Percentiles rank a stretch among this genome's conserved stretches.
Evolutionary conservation across 140 eudicot species (phyloP).

Genomic region (Senecio squalidus): DNA sequence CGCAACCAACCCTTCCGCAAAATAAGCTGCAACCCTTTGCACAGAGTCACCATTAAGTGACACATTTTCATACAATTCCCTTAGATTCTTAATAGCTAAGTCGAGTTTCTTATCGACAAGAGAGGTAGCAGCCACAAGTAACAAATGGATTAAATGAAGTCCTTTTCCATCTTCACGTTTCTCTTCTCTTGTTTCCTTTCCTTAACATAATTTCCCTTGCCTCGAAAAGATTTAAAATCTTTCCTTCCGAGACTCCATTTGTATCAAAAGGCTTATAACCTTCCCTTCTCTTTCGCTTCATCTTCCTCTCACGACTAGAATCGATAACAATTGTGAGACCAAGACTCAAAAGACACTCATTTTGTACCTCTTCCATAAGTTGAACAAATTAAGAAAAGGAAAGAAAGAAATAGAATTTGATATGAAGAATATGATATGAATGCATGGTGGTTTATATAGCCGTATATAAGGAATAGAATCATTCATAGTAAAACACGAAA

Average conservation of each 20-base stretch:
- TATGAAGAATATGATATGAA: background rate
- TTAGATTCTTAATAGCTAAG: slow-evolving; percentile 40
- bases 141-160: slow-evolving; percentile 56
- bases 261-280: slow-evolving; percentile 8
- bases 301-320: slow-evolving; percentile 31
- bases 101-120: slow-evolving; percentile 38
- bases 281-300: slow-evolving; percentile 38
- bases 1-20: slow-evolving; percentile 72
- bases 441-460: slow-evolving; percentile 23
- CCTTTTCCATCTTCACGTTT: slow-evolving; percentile 47
- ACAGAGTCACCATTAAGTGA: slow-evolving; percentile 60
- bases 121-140: slow-evolving; percentile 65
- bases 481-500: slow-evolving; percentile 21
- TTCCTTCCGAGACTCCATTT: slow-evolving; percentile 44
- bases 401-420: background rate
- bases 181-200: slow-evolving; percentile 23
- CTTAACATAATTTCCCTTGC: slow-evolving; percentile 59
- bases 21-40: slow-evolving; percentile 87
- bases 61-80: slow-evolving; percentile 43
- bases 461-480: slow-evolving; percentile 21
- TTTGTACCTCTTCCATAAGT: slow-evolving; percentile 33
- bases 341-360: slow-evolving; percentile 47
- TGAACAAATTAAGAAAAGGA: background rate
- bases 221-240: slow-evolving; percentile 51
- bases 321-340: slow-evolving; percentile 49